phyloP scores from a whole-genome alignment of 116 monocot genomes.

The Dioscorea cayenensis region DNA sequence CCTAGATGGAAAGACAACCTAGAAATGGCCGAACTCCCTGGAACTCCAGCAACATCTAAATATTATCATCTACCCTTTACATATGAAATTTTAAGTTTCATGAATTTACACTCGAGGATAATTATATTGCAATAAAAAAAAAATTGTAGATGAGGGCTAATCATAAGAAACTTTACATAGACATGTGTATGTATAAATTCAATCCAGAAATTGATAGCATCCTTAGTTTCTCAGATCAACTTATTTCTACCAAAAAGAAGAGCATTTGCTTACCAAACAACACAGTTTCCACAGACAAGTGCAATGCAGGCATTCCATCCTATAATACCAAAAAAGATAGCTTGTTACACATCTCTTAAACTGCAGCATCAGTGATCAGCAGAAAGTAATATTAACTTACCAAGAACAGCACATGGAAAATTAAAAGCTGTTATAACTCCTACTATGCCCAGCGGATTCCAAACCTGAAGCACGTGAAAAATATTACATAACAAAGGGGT shows the following conservation, averaged over 20 bases:
- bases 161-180: too few species aligned
- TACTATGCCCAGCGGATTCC: conserved; percentile 98
- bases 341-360: neutral
- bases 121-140: too few species aligned
- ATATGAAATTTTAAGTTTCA: too few species aligned
- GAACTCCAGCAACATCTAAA: too few species aligned
- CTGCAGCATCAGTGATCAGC: neutral
- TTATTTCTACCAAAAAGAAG: neutral
- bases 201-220: too few species aligned
- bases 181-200: too few species aligned
- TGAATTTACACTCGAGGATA: too few species aligned
- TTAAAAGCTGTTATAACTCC: conserved; percentile 98
- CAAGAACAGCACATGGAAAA: conserved; percentile 96
- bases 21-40: too few species aligned
- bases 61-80: too few species aligned
- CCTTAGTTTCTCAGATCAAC: too few species aligned
- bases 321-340: conserved; percentile 17
- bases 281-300: conserved; percentile 89
- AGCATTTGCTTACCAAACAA: conserved; percentile 64
- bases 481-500: conserved; percentile 10
- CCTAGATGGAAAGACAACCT: too few species aligned
- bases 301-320: conserved; percentile 99
- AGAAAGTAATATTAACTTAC: conserved; percentile 29
- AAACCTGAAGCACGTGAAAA: conserved; percentile 48
- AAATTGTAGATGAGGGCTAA: too few species aligned